Evolutionary conservation across 805 yeast genomes (phyloP), one percentile per base, ranked within the genome.

Genomic region (Ogataea sp.): DNA sequence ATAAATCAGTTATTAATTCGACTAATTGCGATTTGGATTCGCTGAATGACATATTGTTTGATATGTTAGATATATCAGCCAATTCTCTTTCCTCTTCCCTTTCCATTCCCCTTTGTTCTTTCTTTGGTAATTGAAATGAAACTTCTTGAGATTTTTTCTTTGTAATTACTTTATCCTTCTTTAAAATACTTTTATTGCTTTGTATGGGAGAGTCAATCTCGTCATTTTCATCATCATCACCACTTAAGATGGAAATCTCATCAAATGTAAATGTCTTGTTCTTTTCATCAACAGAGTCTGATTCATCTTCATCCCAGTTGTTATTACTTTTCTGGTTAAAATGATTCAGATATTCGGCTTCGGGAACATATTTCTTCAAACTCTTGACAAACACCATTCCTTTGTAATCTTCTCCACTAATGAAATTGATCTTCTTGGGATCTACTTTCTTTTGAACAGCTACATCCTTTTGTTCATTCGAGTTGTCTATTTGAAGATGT

Each of bases 11-110:
- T 21, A 75, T 64, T 3, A 70, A 62, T 6, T 73, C 57, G 4
- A 72, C 73, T 29, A 75, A 49, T 13, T 56, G 56, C 36, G 54
- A 62, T 40, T 66, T 66, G 0, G 73, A 62, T 44, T 71, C 70
- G 2, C 76, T 61, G 46, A 74, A 75, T 3, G 79, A 68, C 3
- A 70, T 39, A 34, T 71, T 70, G 4, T 57, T 58, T 13, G 67
- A 39, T 25, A 62, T 65, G 6, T 71, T 64, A 17, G 58, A 53
- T 0, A 72, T 69, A 3, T n/a, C n/a, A n/a, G n/a, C n/a, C n/a
- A n/a, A n/a, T n/a, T 65, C 61, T 17, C 24, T 10, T 23, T 17
- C 37, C 4, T 34, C 36, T 11, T 38, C 38, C 11, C 20, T 14
- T 26, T 34, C 30, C 8, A 17, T 26, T 24, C 26, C 4, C 6